These are phyloP conservation scores for Clarireedia paspali DNA, from an alignment of 2,329 filamentous ascomycete species.

Conservation along the genomic window DNA sequence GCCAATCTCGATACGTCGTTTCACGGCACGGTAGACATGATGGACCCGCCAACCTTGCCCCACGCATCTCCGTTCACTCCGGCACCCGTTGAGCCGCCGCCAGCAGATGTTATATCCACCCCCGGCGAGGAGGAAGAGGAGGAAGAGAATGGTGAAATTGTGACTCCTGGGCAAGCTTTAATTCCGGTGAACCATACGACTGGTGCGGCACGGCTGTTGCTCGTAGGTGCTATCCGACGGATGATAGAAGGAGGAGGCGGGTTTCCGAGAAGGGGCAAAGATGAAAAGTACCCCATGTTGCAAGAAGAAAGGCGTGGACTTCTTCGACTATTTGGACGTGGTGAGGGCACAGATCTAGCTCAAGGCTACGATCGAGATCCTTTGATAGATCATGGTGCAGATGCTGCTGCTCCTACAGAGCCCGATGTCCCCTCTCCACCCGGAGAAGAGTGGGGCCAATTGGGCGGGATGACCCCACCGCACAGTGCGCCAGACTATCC, in stretches of 20 bases:
- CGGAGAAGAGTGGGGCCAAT: conserved; percentile 49
- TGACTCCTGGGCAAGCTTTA: conserved; percentile 53
- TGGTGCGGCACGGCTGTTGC: conserved; percentile 73
- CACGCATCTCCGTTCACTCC: not conserved
- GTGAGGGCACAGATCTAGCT: conserved; percentile 61
- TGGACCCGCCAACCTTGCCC: not conserved
- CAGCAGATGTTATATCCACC: not conserved
- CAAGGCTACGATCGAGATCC: conserved; percentile 32
- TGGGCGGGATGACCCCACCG: conserved; percentile 35
- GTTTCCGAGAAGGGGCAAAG: conserved; percentile 40
- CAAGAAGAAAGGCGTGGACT: conserved; percentile 67
- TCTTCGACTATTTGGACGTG: conserved; percentile 68
- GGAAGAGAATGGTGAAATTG: conserved; percentile 35
- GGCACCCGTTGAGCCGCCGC: not conserved
- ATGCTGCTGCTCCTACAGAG: conserved; percentile 40
- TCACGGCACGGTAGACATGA: too few relatives aligned
- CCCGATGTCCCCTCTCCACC: conserved; percentile 41
- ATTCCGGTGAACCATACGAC: conserved; percentile 86
- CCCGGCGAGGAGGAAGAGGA: conserved; percentile 27
- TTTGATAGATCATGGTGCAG: conserved; percentile 33
- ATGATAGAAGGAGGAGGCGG: conserved; percentile 44
- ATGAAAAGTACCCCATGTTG: conserved; percentile 67
- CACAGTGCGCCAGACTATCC: conserved; percentile 5
- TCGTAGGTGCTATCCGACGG: conserved; percentile 60
- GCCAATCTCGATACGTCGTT: too few relatives aligned